These are phyloP conservation scores for Boletus pseudo-olivaceus DNA, from an alignment of 768 basidiomycete species.

Conservation along the genomic window DNA sequence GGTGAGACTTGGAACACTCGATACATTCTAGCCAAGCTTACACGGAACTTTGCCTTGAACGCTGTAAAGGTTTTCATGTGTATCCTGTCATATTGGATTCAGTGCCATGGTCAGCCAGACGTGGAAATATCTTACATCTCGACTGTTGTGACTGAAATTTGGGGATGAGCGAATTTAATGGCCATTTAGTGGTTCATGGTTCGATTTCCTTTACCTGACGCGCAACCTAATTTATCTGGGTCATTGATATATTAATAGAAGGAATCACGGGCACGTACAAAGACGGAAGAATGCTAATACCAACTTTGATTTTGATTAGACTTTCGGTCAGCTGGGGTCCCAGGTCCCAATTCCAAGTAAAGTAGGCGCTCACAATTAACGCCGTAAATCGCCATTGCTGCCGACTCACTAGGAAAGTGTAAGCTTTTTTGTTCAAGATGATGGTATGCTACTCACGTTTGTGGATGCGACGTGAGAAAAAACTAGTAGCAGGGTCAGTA, in stretches of 20 bases:
- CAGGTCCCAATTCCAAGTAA: neutral
- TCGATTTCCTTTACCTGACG: constrained; percentile 22
- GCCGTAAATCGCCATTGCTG: constrained; percentile 30
- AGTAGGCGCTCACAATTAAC: constrained; percentile 31
- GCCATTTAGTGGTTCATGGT: constrained; percentile 1
- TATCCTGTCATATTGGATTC: constrained; percentile 18
- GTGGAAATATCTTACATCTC: constrained; percentile 26
- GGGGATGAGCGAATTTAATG: constrained; percentile 16
- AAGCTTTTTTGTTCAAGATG: neutral
- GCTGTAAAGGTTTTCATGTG: constrained; percentile 21
- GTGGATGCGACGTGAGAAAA: constrained; percentile 13
- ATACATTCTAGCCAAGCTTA: neutral
- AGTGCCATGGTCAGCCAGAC: neutral
- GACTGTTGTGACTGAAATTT: constrained; percentile 23
- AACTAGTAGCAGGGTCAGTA: neutral
- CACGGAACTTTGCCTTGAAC: constrained; percentile 25
- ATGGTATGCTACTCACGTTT: constrained; percentile 3
- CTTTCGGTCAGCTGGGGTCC: neutral
- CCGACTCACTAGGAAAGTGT: constrained; percentile 24
- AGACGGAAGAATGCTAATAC: constrained; percentile 30
- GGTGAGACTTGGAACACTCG: neutral
- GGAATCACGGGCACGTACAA: constrained; percentile 18
- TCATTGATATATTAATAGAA: neutral
- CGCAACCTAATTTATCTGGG: constrained; percentile 31
- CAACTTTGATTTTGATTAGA: constrained; percentile 21